Conservation (phyloP, 2,329 filamentous ascomycete genomes). For the Teratosphaeria zuluensis region DNA sequence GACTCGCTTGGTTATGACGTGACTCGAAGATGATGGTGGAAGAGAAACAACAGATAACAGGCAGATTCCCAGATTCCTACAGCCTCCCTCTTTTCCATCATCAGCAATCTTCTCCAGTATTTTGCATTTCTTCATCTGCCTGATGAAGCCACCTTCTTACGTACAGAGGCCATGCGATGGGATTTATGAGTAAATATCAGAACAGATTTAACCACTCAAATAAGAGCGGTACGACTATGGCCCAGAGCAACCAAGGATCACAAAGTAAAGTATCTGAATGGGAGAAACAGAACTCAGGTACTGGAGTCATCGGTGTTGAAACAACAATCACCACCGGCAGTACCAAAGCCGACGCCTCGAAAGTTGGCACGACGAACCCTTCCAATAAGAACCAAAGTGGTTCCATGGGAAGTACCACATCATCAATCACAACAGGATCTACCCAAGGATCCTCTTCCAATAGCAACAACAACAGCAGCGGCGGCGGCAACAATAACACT, state of each 20-base stretch:
- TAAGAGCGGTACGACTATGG: neutral
- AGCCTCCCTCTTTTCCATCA: neutral
- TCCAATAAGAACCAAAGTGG: neutral
- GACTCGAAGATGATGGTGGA: neutral
- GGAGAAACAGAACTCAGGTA: neutral
- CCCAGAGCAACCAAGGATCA: neutral
- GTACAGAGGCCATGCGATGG: neutral
- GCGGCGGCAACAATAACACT: too few relatives aligned
- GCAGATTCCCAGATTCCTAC: neutral
- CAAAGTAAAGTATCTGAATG: neutral
- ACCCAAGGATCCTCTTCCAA: neutral
- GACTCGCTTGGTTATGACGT: neutral
- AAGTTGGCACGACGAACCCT: neutral
- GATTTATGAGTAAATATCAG: neutral
- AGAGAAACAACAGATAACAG: neutral
- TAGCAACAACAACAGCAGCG: too few relatives aligned
- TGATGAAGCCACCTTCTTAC: neutral
- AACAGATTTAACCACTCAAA: neutral
- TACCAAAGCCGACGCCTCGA: neutral
- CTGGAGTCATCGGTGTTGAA: neutral
- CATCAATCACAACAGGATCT: neutral
- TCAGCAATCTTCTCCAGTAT: neutral
- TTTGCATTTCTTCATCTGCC: neutral
- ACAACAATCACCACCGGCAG: neutral
- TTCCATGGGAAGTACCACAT: neutral